Evolutionary conservation across 306 rosid genomes (phyloP).

Genomic region (Oemleria cerasiformis): DNA sequence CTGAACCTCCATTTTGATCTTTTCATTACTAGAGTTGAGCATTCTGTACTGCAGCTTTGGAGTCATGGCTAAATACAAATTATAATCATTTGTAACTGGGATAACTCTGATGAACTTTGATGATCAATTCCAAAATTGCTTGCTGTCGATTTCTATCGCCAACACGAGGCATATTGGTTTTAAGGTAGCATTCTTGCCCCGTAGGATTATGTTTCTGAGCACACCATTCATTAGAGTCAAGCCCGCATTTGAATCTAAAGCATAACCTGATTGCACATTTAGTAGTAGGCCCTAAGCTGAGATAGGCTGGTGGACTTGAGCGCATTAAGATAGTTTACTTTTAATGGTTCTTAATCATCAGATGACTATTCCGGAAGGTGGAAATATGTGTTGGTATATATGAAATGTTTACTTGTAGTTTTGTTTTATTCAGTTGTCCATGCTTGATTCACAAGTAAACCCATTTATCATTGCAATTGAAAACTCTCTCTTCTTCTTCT

Average conservation of each 20-base stretch:
- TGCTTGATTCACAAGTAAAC: too few species aligned
- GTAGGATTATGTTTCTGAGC: background rate
- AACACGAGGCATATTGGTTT: constrained; percentile 2
- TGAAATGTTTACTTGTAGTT: background rate
- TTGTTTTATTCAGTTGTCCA: too few species aligned
- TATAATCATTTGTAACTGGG: background rate
- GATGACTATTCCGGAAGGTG: background rate
- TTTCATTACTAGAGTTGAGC: background rate
- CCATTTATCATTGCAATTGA: background rate
- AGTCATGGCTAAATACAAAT: background rate
- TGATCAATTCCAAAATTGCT: constrained; percentile 5
- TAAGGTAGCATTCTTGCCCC: background rate
- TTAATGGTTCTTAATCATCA: background rate
- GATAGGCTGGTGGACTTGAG: background rate
- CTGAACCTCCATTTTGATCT: constrained; percentile 18
- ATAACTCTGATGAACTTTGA: background rate
- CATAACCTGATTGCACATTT: background rate
- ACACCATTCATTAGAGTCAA: background rate
- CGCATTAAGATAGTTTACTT: background rate
- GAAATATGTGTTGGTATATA: background rate
- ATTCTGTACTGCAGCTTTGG: constrained; percentile 8
- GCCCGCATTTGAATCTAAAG: background rate
- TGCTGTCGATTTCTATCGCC: constrained; percentile 2
- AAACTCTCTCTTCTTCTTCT: background rate
- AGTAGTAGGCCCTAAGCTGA: background rate